Conservation (phyloP, 495 filamentous ascomycete species). For the Lophium mytilinum region DNA sequence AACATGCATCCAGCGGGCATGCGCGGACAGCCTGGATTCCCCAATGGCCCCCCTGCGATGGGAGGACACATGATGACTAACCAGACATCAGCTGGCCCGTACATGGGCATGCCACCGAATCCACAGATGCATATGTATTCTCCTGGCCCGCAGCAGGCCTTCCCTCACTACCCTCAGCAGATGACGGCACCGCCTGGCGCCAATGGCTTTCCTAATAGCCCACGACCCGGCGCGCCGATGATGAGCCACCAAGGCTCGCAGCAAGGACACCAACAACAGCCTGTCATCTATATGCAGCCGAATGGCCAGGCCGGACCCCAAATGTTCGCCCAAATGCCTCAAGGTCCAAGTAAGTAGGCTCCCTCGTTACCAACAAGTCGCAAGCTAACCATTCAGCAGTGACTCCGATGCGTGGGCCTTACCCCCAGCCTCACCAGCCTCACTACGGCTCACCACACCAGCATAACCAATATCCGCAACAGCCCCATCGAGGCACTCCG, state of each 20-base stretch:
- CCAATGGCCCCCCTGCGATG: constrained; percentile 57
- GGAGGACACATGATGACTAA: constrained; percentile 74
- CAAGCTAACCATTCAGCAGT: constrained; percentile 8
- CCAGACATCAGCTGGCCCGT: constrained; percentile 37
- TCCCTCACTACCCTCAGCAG: constrained; percentile 48
- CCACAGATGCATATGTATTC: constrained; percentile 69
- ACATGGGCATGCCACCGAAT: constrained; percentile 46
- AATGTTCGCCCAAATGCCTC: constrained; percentile 20
- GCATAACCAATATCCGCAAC: constrained; percentile 23
- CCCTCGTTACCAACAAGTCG: no score
- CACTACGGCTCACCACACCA: constrained; percentile 29
- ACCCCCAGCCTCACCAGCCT: constrained; percentile 22
- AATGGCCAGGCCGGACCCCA: constrained; percentile 7
- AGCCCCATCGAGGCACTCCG: constrained; percentile 24
- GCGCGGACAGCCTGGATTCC: constrained; percentile 44
- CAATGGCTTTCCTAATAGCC: constrained; percentile 78
- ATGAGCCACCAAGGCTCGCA: constrained; percentile 60
- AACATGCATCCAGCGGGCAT: constrained; percentile 17
- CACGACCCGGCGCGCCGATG: constrained; percentile 63
- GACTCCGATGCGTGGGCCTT: constrained; percentile 24
- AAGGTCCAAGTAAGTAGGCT: constrained; percentile 21
- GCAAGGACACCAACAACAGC: constrained; percentile 33
- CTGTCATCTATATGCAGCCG: constrained; percentile 23
- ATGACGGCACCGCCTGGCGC: constrained; percentile 51
- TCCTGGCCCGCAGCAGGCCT: constrained; percentile 57